Evolutionary conservation across 345 rosid species (phyloP).

Genomic region (Boechera stricta): DNA sequence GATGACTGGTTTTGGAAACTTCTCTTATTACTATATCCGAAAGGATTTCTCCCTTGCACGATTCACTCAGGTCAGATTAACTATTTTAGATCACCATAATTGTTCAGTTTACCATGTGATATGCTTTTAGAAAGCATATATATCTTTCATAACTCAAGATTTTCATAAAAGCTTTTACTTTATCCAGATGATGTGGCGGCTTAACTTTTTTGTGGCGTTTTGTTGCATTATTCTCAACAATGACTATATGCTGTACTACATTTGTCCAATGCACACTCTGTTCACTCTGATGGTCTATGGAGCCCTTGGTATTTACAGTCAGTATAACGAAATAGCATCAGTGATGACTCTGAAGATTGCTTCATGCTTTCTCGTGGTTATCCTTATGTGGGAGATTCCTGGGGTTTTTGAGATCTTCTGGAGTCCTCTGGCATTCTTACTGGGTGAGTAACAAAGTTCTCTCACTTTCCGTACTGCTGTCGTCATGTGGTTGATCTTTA

Average conservation of each 20-base stretch:
- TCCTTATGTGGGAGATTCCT: constrained; percentile 92
- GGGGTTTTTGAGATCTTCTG: constrained; percentile 83
- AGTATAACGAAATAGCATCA: constrained; percentile 81
- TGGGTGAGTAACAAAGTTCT: constrained; percentile 57
- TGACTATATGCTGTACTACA: constrained; percentile 90
- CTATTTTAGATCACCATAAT: constrained; percentile 4
- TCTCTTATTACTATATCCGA: constrained; percentile 88
- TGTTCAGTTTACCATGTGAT: constrained; percentile 21
- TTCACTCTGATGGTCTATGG: constrained; percentile 97
- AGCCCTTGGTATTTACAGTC: constrained; percentile 80
- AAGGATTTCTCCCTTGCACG: constrained; percentile 94
- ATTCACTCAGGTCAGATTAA: constrained; percentile 95
- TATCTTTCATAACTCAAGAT: constrained; percentile 12
- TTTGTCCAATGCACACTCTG: constrained; percentile 98
- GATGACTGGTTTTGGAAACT: constrained; percentile 99
- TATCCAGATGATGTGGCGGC: constrained; percentile 99
- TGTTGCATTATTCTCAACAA: constrained; percentile 87
- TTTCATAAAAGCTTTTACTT: constrained; percentile 36
- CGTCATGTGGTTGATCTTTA: not conserved
- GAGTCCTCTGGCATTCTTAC: constrained; percentile 74
- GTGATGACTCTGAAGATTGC: constrained; percentile 83
- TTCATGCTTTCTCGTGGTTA: constrained; percentile 80
- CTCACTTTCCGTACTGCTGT: not conserved
- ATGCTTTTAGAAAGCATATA: constrained; percentile 6
- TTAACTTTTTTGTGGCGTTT: constrained; percentile 87